These are phyloP conservation scores for Oenanthe sinensis DNA, from an alignment of 129 eudicot genomes.

Conservation along the genomic window DNA sequence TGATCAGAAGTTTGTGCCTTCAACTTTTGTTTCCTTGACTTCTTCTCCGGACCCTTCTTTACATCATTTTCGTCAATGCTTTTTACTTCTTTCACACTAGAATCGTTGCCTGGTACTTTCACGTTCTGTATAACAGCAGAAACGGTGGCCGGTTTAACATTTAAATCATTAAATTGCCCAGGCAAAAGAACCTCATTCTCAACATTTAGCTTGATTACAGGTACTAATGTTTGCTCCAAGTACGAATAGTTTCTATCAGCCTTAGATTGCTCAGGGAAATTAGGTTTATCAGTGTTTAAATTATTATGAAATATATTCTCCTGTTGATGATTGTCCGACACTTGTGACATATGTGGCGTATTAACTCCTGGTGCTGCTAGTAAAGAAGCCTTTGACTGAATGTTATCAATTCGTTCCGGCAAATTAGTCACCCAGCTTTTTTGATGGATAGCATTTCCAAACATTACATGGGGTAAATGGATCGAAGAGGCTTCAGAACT, in stretches of 20 bases:
- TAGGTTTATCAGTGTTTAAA: constrained; percentile 17
- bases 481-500: constrained; percentile 34
- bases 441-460: constrained; percentile 27
- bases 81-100: constrained; percentile 34
- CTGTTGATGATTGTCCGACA: constrained; percentile 6
- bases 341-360: constrained; percentile 12
- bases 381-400: constrained; percentile 12
- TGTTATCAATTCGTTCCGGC: constrained; percentile 20
- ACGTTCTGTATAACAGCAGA: constrained; percentile 17
- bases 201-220: constrained; percentile 4
- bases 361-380: constrained; percentile 2
- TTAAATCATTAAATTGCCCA: constrained; percentile 18
- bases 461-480: constrained; percentile 58
- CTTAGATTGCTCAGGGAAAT: constrained; percentile 14
- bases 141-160: constrained; percentile 11
- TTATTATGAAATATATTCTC: constrained; percentile 17
- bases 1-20: constrained; percentile 54
- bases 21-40: constrained; percentile 70
- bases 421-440: constrained; percentile 24
- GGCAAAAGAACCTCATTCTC: constrained; percentile 15
- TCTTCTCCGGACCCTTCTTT: constrained; percentile 63
- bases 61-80: constrained; percentile 43
- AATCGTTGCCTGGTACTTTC: constrained; percentile 5
- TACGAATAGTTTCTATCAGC: constrained; percentile 17
- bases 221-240: constrained; percentile 15